These are phyloP conservation scores for Oenanthe sinensis DNA, from an alignment of 129 eudicot genomes.

Conservation along the genomic window DNA sequence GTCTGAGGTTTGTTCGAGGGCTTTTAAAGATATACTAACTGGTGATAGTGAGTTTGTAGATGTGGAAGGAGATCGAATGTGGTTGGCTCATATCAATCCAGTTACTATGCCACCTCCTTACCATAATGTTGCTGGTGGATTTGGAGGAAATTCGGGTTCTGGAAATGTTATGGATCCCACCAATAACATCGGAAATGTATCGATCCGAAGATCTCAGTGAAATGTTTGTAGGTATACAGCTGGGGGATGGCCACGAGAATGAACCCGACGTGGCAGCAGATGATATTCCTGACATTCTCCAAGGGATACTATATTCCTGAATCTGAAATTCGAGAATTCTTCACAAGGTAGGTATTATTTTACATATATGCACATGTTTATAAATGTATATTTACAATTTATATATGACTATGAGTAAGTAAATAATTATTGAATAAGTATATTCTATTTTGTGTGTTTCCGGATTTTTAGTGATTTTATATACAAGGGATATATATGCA, in stretches of 20 bases:
- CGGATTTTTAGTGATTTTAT: slow-evolving; percentile 34
- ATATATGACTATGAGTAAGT: too few species aligned
- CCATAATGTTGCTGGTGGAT: not conserved
- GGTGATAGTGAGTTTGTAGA: not conserved
- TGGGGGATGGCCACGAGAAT: not conserved
- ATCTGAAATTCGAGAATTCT: slow-evolving; percentile 31
- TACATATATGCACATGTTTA: not conserved
- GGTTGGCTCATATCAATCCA: too few species aligned
- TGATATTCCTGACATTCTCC: slow-evolving; percentile 42
- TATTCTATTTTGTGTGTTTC: too few species aligned
- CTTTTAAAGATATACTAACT: slow-evolving; percentile 24
- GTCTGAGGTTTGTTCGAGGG: slow-evolving; percentile 18
- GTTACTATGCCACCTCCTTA: not conserved
- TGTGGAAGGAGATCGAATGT: not conserved
- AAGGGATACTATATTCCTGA: slow-evolving; percentile 20
- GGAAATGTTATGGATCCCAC: not conserved
- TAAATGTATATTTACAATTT: too few species aligned
- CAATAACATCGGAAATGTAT: too few species aligned
- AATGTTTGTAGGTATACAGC: not conserved
- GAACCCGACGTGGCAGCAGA: slow-evolving; percentile 16
- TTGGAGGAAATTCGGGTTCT: not conserved
- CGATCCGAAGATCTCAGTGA: not conserved
- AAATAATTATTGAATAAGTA: not conserved
- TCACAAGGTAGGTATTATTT: slow-evolving; percentile 13
- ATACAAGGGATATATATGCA: slow-evolving; percentile 35